Evolutionary conservation across 1,139 yeast genomes (phyloP), one percentile per base, ranked within the genome.

Genomic region (Nakaseomyces bracarensis): DNA sequence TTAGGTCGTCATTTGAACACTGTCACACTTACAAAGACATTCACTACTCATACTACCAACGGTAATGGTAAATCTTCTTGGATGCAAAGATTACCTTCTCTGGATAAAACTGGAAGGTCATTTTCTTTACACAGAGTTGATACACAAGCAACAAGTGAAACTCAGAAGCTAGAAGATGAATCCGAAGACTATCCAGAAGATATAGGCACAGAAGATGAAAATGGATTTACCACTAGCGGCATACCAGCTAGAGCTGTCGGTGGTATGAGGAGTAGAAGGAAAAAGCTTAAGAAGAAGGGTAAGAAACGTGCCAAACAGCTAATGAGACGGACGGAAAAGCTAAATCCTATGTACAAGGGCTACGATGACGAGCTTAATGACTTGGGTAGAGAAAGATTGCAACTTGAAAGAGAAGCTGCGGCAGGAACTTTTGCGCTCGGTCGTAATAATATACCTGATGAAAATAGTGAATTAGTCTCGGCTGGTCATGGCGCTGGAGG

Each of bases 21-120:
- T 48, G 82, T 91, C 82, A 86, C 96, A 4, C 79, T 91, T 53
- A 85, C 96, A 3, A 84, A 87, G 83, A 77, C 96, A 0, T 82
- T 85, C 60, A 87, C 96, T 18, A 76, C 84, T 3, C 66, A 62
- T 37, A 76, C 76, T 40, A 82, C 82, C 7, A 79, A 76, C 48
- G 76, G 75, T 33, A 75, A 72, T 43, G 80, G 77, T 13, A 74
- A 72, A 40, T 70, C 74, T 3, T 67, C 78, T 4, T 91, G 98
- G 98, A 76, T 89, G 69, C 74, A 81, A 39, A 78, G 98, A 61
- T 71, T 91, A 49, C 96, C 95, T 34, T 75, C 82, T 33, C 68
- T 85, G 62, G 93, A 82, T 49, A 74, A 73, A 46, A 70, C 75
- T 9, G 81, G 85, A 1, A 74, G 87, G 20, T 78, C 94, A 1